Evolutionary conservation across 202 grass and related monocot species (phyloP).

Genomic region (Miscanthus sacchariflorus): DNA sequence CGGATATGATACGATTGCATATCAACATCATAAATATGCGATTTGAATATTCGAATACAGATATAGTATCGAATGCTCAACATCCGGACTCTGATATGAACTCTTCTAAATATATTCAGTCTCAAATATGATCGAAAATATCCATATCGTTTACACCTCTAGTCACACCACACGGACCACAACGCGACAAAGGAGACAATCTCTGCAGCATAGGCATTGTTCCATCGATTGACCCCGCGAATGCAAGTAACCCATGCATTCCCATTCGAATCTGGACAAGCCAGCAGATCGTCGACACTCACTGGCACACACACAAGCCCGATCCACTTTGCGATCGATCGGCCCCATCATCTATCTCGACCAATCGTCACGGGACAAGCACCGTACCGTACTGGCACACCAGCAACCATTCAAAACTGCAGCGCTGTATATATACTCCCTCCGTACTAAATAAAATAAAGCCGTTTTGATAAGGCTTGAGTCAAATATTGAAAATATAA

Average conservation of each 20-base stretch:
- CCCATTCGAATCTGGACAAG: neutral
- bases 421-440: too few relatives aligned
- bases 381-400: neutral
- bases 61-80: too few relatives aligned
- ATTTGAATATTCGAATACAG: too few relatives aligned
- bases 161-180: neutral
- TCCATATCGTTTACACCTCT: too few relatives aligned
- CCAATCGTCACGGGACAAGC: slow-evolving; percentile 22
- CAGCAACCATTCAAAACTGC: slow-evolving; percentile 3
- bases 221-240: neutral
- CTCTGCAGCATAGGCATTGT: neutral
- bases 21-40: too few relatives aligned
- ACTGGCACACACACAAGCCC: neutral
- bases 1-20: too few relatives aligned
- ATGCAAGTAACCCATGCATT: neutral
- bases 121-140: too few relatives aligned
- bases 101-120: too few relatives aligned
- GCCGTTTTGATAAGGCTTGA: too few relatives aligned
- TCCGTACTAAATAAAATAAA: too few relatives aligned
- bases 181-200: neutral
- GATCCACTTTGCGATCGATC: neutral
- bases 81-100: too few relatives aligned
- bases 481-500: too few relatives aligned
- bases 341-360: neutral
- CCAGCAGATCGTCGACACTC: neutral